Evolutionary conservation across 257 asterid genomes (phyloP), one percentile per base, ranked within the genome.

Genomic region (Solanum appendiculatum): DNA sequence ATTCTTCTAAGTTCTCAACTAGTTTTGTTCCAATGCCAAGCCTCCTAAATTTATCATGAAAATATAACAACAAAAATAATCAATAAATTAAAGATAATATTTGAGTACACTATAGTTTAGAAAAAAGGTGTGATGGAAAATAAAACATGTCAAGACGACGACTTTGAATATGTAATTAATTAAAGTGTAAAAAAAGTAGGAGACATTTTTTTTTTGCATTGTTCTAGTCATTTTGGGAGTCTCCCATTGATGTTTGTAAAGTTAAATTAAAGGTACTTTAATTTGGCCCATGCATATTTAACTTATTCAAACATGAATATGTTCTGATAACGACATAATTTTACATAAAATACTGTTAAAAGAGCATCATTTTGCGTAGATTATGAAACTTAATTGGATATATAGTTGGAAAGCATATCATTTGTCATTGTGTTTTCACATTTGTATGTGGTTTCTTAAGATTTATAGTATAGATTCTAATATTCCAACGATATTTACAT

Each of bases 21-120:
- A 96, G 94, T 87, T 91, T 94, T 64, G 93, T 90, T 6, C 95
- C 98, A 77, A 94, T 93, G n/a, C 98, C 98, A 18, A 94, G 93
- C 88, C 96, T 87, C 96, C 98, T 95, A 91, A 83, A 87, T 42
- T 46, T 63, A 9, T 40, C 18, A 40, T 39, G 14, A 36, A 14
- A 25, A 39, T 7, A 58, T 9, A 54, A 20, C 25, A 9, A 18
- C n/a, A 54, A 54, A 54, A 54, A 54, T 0, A 9, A 31, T 81
- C 9, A 56, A 56, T 82, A n/a, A n/a, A n/a, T n/a, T n/a, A 29
- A 15, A 64, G 33, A 25, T 27, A n/a, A 70, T 70, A 56, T 56
- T 70, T 6, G 82, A 37, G 21, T 74, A 68, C 29, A 68, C 74
- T 68, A 68, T 68, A 33, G 46, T 70, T 20, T 34, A 34, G 27